Evolutionary conservation across 2,329 filamentous ascomycete genomes (phyloP).

Genomic region (Didymella exigua): DNA sequence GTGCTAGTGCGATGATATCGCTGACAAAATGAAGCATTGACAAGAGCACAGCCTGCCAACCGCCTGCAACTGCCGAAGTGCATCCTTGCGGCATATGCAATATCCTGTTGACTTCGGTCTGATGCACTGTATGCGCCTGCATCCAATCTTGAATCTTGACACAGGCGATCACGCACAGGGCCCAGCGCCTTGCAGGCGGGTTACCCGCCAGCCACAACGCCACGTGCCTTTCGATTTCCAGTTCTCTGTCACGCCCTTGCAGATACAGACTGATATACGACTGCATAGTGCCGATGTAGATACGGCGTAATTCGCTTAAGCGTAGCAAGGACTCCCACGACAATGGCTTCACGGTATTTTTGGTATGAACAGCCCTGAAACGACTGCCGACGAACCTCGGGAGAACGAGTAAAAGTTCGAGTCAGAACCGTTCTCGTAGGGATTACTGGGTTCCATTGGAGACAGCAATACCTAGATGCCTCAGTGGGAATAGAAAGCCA

Average conservation of each 20-base stretch:
- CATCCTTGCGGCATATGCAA: background rate
- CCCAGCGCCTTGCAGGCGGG: conserved; percentile 14
- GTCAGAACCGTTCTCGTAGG: background rate
- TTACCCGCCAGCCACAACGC: conserved; percentile 15
- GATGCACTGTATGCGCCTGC: background rate
- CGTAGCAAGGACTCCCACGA: background rate
- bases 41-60: background rate
- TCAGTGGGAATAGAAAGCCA: background rate
- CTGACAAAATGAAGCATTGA: background rate
- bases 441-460: background rate
- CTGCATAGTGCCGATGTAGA: background rate
- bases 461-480: background rate
- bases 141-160: background rate
- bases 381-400: background rate
- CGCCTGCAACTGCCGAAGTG: too few relatives aligned
- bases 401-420: background rate
- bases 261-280: conserved; percentile 11
- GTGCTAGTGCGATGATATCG: background rate
- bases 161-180: background rate
- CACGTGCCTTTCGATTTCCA: conserved; percentile 9
- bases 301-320: conserved; percentile 1
- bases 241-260: conserved; percentile 3
- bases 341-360: background rate
- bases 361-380: background rate
- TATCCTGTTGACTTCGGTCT: background rate